Percentiles rank a stretch among this genome's conserved stretches.
These are phyloP conservation scores for Annulohypoxylon maeteangense DNA, from an alignment of 495 filamentous ascomycete species.

Conservation along the genomic window DNA sequence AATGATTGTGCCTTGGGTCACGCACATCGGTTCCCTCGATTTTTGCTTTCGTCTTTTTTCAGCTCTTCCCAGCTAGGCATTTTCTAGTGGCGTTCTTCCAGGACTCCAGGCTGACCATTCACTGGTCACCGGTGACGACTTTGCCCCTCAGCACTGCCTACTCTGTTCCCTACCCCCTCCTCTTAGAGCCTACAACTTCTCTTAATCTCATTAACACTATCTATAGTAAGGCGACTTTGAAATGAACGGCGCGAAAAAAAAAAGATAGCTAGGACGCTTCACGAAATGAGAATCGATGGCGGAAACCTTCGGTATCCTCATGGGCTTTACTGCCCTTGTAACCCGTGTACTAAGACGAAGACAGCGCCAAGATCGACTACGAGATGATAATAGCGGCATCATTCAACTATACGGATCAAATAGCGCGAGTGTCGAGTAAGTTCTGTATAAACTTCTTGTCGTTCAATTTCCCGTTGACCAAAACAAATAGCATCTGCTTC, in stretches of 20 bases:
- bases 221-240: not conserved
- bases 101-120: not conserved
- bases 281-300: not conserved
- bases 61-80: not conserved
- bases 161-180: not conserved
- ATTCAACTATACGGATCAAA: not conserved
- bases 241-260: not conserved
- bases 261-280: not conserved
- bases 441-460: not conserved
- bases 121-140: slow-evolving; percentile 1
- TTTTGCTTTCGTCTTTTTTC: not conserved
- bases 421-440: not conserved
- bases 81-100: slow-evolving; percentile 1
- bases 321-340: not conserved
- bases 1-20: not conserved
- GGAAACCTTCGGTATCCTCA: not conserved
- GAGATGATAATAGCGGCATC: not conserved
- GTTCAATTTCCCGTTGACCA: not conserved
- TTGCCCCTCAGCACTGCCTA: slow-evolving; percentile 9
- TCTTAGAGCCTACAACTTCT: not conserved
- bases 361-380: not conserved
- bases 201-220: not conserved
- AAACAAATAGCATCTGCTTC: slow-evolving; percentile 5
- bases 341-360: not conserved
- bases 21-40: not conserved